A percentile compares a stretch with the other conserved stretches of the same genome.
phyloP scores from a whole-genome alignment of 1,284 basidiomycete genomes.

The Stygiomarasmius scandens region DNA sequence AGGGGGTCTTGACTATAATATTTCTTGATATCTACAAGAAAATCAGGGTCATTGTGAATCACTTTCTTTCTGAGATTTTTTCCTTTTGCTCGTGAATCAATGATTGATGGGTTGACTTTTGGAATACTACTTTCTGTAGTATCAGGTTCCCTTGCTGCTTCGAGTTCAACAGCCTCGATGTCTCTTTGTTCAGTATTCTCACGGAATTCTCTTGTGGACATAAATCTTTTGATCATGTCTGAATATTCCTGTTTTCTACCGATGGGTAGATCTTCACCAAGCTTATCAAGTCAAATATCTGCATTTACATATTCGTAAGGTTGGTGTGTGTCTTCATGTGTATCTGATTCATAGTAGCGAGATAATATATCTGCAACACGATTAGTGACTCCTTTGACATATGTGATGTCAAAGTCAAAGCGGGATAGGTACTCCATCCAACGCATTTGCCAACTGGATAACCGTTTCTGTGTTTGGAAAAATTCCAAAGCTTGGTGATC shows the following conservation, averaged over 20 bases:
- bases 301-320: slow-evolving; percentile 29
- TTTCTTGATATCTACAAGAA: no score
- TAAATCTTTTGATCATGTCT: background rate
- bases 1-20: slow-evolving; percentile 2
- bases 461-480: slow-evolving; percentile 8
- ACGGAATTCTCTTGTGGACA: no score
- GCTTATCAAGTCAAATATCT: slow-evolving; percentile 29
- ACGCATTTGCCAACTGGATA: slow-evolving; percentile 7
- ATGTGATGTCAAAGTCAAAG: slow-evolving; percentile 31
- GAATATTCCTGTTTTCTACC: slow-evolving; percentile 11
- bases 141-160: slow-evolving; percentile 1
- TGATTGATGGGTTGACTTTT: no score
- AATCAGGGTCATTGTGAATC: no score
- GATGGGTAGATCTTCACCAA: no score
- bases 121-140: no score
- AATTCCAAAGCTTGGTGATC: slow-evolving; percentile 11
- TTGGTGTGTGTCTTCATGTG: slow-evolving; percentile 17
- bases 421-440: slow-evolving; percentile 36
- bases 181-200: background rate
- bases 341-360: slow-evolving; percentile 33
- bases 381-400: no score
- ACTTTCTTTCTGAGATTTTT: no score
- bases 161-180: background rate
- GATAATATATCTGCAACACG: slow-evolving; percentile 22
- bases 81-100: no score